phyloP scores from a whole-genome alignment of 257 asterid species.

The Solanum clarkiae region DNA sequence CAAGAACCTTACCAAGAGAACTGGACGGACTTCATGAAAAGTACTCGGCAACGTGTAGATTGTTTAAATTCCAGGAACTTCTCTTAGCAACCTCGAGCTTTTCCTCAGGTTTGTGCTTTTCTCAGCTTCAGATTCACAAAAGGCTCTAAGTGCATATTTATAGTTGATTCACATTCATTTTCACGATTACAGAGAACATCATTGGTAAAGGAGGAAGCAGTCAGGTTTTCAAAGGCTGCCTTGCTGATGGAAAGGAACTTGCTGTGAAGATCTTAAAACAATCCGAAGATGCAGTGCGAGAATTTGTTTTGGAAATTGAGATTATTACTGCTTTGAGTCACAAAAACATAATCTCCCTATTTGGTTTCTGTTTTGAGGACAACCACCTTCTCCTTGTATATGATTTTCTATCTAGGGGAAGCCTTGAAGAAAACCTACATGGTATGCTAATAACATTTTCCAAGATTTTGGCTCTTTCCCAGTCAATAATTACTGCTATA shows the following conservation, averaged over 20 bases:
- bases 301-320: constrained; percentile 81
- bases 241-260: constrained; percentile 81
- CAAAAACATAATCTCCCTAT: constrained; percentile 79
- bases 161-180: not conserved
- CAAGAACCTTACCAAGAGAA: constrained; percentile 42
- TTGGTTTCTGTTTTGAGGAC: constrained; percentile 89
- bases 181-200: constrained; percentile 43
- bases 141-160: not conserved
- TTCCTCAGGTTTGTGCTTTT: not conserved
- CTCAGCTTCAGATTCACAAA: not conserved
- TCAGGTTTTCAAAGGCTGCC: constrained; percentile 71
- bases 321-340: constrained; percentile 70
- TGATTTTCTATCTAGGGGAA: constrained; percentile 81
- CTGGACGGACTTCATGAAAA: constrained; percentile 70
- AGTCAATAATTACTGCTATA: not conserved
- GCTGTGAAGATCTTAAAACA: constrained; percentile 88
- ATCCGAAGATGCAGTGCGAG: constrained; percentile 56
- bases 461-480: not conserved
- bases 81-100: constrained; percentile 41
- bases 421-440: constrained; percentile 97
- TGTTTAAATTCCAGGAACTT: constrained; percentile 64
- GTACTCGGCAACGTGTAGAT: constrained; percentile 75
- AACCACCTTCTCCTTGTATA: constrained; percentile 68
- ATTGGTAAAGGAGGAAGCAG: constrained; percentile 97
- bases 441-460: constrained; percentile 26